These are phyloP conservation scores for Emergomyces africanus DNA, from an alignment of 2,329 filamentous ascomycete genomes.

Conservation along the genomic window DNA sequence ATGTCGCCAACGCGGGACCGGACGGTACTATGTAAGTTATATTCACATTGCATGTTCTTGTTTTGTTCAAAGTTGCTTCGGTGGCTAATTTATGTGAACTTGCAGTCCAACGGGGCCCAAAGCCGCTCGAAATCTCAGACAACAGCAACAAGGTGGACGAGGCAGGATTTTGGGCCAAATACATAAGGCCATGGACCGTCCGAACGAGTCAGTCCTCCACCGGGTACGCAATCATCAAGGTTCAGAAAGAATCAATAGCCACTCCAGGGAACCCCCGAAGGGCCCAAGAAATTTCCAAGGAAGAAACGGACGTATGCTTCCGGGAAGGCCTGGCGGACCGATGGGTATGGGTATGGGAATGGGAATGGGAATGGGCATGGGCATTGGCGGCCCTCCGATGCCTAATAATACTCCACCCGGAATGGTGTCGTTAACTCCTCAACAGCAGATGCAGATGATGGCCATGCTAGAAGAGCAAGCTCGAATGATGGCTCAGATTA, in stretches of 20 bases:
- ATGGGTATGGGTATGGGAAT: slow-evolving; percentile 30
- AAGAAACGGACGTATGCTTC: slow-evolving; percentile 31
- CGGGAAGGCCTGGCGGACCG: slow-evolving; percentile 32
- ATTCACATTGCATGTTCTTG: not conserved
- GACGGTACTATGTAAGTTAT: slow-evolving; percentile 30
- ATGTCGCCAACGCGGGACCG: slow-evolving; percentile 23
- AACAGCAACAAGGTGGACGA: slow-evolving; percentile 38
- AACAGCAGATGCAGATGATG: slow-evolving; percentile 63
- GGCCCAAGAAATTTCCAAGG: slow-evolving; percentile 50
- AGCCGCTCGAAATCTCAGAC: slow-evolving; percentile 71
- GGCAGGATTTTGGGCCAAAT: slow-evolving; percentile 79
- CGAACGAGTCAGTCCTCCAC: slow-evolving; percentile 62
- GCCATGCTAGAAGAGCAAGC: slow-evolving; percentile 76
- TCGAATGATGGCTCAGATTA: slow-evolving; percentile 67
- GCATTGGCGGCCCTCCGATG: slow-evolving; percentile 16
- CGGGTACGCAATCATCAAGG: slow-evolving; percentile 61
- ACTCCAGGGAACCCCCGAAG: slow-evolving; percentile 56
- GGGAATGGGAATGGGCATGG: slow-evolving; percentile 16
- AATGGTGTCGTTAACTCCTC: slow-evolving; percentile 45
- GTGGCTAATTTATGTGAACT: not conserved
- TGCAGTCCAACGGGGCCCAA: slow-evolving; percentile 82
- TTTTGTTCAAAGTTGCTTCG: not conserved
- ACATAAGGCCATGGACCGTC: slow-evolving; percentile 68
- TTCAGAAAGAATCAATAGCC: slow-evolving; percentile 68
- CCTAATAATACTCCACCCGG: slow-evolving; percentile 30